phyloP scores from a whole-genome alignment of 2,329 filamentous ascomycete genomes.

The Fusarium multiceps region DNA sequence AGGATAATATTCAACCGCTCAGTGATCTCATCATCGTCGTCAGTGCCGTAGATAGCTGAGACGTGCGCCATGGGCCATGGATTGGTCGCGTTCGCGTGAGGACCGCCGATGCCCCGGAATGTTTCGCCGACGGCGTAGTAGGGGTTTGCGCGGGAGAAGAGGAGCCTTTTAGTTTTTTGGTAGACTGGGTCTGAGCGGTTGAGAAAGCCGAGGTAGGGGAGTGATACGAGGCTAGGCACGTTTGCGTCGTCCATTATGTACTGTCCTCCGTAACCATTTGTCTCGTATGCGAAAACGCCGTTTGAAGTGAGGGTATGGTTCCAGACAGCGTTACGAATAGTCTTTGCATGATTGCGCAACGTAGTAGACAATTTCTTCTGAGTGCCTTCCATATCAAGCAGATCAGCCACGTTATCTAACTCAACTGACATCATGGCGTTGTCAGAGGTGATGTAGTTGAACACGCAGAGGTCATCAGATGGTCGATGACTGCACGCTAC shows the following conservation, averaged over 20 bases:
- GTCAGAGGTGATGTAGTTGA: constrained; percentile 29
- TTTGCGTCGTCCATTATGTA: constrained; percentile 36
- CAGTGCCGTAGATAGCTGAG: constrained; percentile 15
- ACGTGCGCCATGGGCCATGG: constrained; percentile 26
- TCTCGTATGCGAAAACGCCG: constrained; percentile 23
- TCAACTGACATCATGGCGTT: constrained; percentile 32
- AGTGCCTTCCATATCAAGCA: not conserved
- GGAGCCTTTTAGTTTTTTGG: constrained; percentile 8
- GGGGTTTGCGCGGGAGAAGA: constrained; percentile 19
- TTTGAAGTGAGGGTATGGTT: constrained; percentile 15
- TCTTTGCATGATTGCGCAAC: constrained; percentile 3
- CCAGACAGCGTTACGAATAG: constrained; percentile 11
- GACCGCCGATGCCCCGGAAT: constrained; percentile 19
- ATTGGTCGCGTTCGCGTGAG: constrained; percentile 14
- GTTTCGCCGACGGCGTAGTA: constrained; percentile 17
- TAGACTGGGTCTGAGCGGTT: constrained; percentile 6
- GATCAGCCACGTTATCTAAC: constrained; percentile 9
- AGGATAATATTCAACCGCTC: constrained; percentile 11
- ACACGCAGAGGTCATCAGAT: constrained; percentile 11
- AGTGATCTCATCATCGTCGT: constrained; percentile 5
- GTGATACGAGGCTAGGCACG: constrained; percentile 14
- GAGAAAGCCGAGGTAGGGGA: constrained; percentile 22
- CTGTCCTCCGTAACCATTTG: constrained; percentile 23
- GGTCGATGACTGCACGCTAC: constrained; percentile 24
- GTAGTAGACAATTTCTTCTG: not conserved